Conservation (phyloP, 257 asterid genomes). For the Lycium ferocissimum region DNA sequence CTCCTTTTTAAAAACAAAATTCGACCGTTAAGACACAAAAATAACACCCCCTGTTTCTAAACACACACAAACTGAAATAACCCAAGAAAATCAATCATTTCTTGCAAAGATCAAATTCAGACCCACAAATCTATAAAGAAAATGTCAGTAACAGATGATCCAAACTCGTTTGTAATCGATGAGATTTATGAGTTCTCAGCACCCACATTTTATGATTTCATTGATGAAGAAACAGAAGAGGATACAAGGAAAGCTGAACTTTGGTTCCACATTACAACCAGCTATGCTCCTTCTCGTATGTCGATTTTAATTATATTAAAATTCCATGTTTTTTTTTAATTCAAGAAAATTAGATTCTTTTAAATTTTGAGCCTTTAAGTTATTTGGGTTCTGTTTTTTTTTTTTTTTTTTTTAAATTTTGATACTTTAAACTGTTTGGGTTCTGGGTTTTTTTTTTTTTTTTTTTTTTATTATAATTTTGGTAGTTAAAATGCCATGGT, state of each 20-base stretch:
- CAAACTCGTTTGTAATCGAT: slow-evolving; percentile 55
- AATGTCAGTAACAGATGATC: slow-evolving; percentile 64
- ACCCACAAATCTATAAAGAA: slow-evolving; percentile 15
- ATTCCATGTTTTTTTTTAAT: not conserved
- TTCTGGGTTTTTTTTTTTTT: not conserved
- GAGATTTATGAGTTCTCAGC: slow-evolving; percentile 84
- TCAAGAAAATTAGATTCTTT: not conserved
- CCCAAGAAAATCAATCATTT: not conserved
- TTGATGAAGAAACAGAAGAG: slow-evolving; percentile 62
- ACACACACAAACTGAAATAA: not conserved
- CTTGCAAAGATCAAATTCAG: slow-evolving; percentile 26
- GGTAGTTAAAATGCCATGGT: no score
- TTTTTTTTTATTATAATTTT: no score
- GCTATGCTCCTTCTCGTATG: slow-evolving; percentile 96
- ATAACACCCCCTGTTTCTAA: slow-evolving; percentile 27
- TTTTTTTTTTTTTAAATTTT: not conserved
- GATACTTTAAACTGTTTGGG: not conserved
- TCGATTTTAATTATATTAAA: slow-evolving; percentile 18
- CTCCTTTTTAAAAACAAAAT: slow-evolving; percentile 42
- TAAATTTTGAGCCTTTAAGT: not conserved
- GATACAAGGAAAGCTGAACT: slow-evolving; percentile 75
- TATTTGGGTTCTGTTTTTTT: no score
- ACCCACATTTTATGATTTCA: slow-evolving; percentile 72
- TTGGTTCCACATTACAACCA: slow-evolving; percentile 67
- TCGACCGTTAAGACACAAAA: slow-evolving; percentile 57